Evolutionary conservation across 371 early-diverging fungal species (phyloP).

Genomic region (Actinomortierella ambigua): DNA sequence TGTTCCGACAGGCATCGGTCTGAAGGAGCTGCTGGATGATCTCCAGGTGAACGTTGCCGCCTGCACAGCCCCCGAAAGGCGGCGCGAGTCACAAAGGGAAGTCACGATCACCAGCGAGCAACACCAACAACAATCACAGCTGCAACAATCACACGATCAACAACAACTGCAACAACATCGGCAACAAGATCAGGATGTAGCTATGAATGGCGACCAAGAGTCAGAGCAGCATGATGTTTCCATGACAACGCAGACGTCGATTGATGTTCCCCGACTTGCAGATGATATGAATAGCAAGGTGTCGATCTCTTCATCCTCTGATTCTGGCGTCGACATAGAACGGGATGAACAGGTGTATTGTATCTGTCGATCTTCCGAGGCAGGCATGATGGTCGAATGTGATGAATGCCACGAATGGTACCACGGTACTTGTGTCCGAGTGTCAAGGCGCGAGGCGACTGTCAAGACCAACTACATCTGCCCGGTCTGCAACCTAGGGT

Average conservation of each 20-base stretch:
- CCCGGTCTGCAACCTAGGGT: constrained; percentile 64
- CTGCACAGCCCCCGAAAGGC: constrained; percentile 27
- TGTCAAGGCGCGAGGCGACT: constrained; percentile 63
- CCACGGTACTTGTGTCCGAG: constrained; percentile 72
- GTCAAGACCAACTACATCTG: constrained; percentile 66
- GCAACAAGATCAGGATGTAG: too few species aligned
- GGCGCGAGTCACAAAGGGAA: not conserved
- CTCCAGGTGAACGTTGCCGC: constrained; percentile 34
- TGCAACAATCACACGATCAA: too few species aligned
- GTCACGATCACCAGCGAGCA: too few species aligned
- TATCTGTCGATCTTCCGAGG: constrained; percentile 63
- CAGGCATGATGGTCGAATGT: constrained; percentile 80
- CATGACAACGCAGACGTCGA: too few species aligned
- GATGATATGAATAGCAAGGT: too few species aligned
- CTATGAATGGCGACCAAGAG: too few species aligned
- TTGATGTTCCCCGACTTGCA: too few species aligned
- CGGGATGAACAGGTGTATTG: constrained; percentile 53
- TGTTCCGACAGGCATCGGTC: constrained; percentile 8
- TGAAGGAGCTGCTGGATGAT: constrained; percentile 32
- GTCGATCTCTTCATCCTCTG: too few species aligned
- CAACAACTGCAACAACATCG: too few species aligned
- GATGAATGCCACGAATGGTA: constrained; percentile 84
- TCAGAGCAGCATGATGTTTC: too few species aligned
- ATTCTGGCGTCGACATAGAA: not conserved
- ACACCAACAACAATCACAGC: too few species aligned